Percentiles rank a stretch among this genome's conserved stretches.
These are phyloP conservation scores for Gamsiella multidivaricata DNA, from an alignment of 192 early-diverging fungal genomes.

Conservation along the genomic window DNA sequence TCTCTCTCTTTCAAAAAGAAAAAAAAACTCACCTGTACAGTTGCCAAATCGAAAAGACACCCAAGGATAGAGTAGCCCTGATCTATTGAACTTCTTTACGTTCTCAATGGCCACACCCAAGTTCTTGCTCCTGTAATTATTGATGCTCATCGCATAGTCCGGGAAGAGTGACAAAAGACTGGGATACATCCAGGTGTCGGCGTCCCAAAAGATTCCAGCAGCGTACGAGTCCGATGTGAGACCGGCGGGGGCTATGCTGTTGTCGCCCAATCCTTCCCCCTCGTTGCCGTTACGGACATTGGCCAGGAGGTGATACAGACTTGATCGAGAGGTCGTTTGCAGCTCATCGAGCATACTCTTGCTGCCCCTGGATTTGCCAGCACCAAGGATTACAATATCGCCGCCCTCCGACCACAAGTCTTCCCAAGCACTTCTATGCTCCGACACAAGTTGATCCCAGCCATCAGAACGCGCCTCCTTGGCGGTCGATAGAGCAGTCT, in stretches of 20 bases:
- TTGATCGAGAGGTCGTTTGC: slow-evolving; percentile 33
- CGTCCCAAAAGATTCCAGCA: slow-evolving; percentile 55
- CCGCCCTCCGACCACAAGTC: slow-evolving; percentile 40
- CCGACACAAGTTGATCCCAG: slow-evolving; percentile 29
- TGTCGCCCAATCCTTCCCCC: slow-evolving; percentile 41
- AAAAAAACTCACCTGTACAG: slow-evolving; percentile 42
- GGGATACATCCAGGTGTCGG: slow-evolving; percentile 54
- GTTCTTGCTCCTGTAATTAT: slow-evolving; percentile 53
- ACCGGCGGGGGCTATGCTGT: slow-evolving; percentile 51
- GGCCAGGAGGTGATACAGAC: slow-evolving; percentile 41
- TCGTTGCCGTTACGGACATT: slow-evolving; percentile 44
- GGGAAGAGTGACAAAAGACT: slow-evolving; percentile 48
- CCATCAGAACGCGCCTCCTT: slow-evolving; percentile 30
- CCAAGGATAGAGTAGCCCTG: slow-evolving; percentile 49
- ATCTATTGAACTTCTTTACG: slow-evolving; percentile 35
- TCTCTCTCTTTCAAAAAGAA: too few relatives aligned
- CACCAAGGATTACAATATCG: slow-evolving; percentile 41
- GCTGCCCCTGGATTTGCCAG: slow-evolving; percentile 17
- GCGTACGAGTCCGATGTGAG: slow-evolving; percentile 52
- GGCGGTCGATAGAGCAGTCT: slow-evolving; percentile 30
- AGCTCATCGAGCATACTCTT: slow-evolving; percentile 25
- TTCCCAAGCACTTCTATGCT: slow-evolving; percentile 47
- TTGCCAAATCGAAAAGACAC: slow-evolving; percentile 43
- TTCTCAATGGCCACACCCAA: slow-evolving; percentile 42
- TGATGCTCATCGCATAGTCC: slow-evolving; percentile 52